Base-by-base conservation (phyloP, 805 yeast genomes). In the Blastobotrys mokoenaii region DNA sequence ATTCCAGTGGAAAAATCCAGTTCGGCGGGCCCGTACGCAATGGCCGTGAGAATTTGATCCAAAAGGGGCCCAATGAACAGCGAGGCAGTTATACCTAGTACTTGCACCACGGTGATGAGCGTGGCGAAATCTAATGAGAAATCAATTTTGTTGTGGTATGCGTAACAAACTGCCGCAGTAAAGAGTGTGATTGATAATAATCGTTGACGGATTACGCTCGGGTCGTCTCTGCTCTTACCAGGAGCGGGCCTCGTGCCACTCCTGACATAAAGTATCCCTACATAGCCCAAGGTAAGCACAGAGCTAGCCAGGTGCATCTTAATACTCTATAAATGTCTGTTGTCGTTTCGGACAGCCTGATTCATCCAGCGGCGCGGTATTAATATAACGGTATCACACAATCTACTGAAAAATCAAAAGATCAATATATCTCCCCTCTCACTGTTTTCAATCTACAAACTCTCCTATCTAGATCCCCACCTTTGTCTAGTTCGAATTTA, bases 1-100 rank as follows among this genome's bases (percentile, higher is more conserved):
- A 74, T 47, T 6, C 65, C 61, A 7, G 33, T 11, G 17, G 66
- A 53, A 8, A 22, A 22, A 22, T 22, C 27, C 27, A 22, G 8
- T 22, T 22, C 27, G 8, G 8, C 27, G 16, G 9, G 44, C 9
- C 56, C 57, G 22, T 54, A 29, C 27, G 57, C 56, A 20, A 62
- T 49, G 11, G 60, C 39, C 11, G 69, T 20, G 9, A 36, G 35
- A 32, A 32, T n/a, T 2, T 61, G 59, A 32, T 72, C 68, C 6
- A 65, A 41, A 2, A 76, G 49, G 1, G 81, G 80, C 1, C 82
- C 83, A 2, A 63, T 51, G 48, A 73, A 74, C 1, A 81, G 63
- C 0, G 68, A 59, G 2, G 58, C 45, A 1, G 76, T 68, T 6
- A 72, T 50, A 0, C 59, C 12, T 8, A 65, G 38, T 15, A 17